Evolutionary conservation across 2,329 filamentous ascomycete genomes (phyloP).

Genomic region (Paecilomyces variotii): DNA sequence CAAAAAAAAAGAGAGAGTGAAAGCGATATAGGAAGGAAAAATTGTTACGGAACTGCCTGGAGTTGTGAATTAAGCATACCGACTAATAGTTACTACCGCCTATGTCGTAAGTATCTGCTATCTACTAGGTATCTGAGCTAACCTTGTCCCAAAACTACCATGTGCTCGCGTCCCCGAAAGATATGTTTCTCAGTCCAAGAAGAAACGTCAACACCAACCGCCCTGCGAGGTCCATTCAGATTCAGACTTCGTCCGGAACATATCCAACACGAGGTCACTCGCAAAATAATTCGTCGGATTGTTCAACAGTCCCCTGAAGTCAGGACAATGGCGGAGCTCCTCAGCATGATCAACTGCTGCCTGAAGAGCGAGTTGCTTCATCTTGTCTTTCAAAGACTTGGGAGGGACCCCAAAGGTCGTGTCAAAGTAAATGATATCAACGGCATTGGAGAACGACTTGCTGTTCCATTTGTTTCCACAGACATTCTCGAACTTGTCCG

Average conservation of each 20-base stretch:
- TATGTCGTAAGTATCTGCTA: too few species aligned
- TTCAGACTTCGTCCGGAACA: not conserved
- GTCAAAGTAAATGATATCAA: not conserved
- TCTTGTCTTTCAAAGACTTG: not conserved
- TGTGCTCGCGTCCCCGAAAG: too few species aligned
- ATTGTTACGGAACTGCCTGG: too few species aligned
- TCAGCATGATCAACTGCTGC: not conserved
- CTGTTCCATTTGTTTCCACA: not conserved
- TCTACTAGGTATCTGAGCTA: too few species aligned
- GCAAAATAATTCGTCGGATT: not conserved
- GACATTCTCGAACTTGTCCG: not conserved
- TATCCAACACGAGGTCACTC: not conserved
- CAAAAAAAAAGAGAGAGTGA: too few species aligned
- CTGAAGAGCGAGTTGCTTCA: not conserved
- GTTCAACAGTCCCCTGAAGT: not conserved
- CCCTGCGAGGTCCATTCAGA: too few species aligned
- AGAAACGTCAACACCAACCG: too few species aligned
- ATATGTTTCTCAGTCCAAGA: too few species aligned
- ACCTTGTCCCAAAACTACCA: too few species aligned
- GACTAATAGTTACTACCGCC: too few species aligned
- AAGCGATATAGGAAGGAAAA: too few species aligned
- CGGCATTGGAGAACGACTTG: not conserved
- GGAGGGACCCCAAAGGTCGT: not conserved
- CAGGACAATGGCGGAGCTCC: not conserved
- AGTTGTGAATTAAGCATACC: too few species aligned